Evolutionary conservation across 176 grass and related monocot genomes (phyloP).

Genomic region (Raddia guianensis): DNA sequence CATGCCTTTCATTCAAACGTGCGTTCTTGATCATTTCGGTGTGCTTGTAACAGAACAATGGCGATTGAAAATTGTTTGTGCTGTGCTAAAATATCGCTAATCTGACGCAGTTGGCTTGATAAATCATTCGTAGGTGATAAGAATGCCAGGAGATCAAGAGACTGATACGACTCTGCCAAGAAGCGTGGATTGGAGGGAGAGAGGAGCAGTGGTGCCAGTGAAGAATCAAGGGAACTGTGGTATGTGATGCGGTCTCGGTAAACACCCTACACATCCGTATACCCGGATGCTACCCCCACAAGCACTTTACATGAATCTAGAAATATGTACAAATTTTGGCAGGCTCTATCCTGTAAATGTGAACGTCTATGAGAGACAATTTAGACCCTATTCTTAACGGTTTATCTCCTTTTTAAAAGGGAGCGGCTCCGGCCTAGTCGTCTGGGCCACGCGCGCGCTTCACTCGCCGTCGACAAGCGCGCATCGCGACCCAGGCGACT

Average conservation of each 20-base stretch:
- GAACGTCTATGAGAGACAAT: no score
- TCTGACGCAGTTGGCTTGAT: neutral
- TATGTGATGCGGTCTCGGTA: neutral
- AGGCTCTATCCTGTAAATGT: no score
- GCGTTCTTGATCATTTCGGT: neutral
- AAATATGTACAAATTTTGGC: no score
- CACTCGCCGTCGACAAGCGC: no score
- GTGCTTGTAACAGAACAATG: neutral
- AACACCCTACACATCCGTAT: no score
- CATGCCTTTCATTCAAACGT: neutral
- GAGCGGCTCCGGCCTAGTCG: no score
- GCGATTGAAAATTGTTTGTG: neutral
- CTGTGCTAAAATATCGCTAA: neutral
- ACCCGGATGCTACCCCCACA: no score
- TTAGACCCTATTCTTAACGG: no score
- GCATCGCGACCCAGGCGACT: no score
- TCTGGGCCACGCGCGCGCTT: no score
- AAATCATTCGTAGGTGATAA: neutral
- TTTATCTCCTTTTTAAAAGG: no score
- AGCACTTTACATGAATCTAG: no score
- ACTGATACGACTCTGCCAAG: neutral
- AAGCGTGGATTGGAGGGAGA: constrained; percentile 54
- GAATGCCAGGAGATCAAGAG: neutral
- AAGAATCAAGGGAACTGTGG: constrained; percentile 66
- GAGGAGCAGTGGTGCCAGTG: constrained; percentile 47